Conservation (phyloP, 495 filamentous ascomycete species). For the Diplogelasinospora grovesii region DNA sequence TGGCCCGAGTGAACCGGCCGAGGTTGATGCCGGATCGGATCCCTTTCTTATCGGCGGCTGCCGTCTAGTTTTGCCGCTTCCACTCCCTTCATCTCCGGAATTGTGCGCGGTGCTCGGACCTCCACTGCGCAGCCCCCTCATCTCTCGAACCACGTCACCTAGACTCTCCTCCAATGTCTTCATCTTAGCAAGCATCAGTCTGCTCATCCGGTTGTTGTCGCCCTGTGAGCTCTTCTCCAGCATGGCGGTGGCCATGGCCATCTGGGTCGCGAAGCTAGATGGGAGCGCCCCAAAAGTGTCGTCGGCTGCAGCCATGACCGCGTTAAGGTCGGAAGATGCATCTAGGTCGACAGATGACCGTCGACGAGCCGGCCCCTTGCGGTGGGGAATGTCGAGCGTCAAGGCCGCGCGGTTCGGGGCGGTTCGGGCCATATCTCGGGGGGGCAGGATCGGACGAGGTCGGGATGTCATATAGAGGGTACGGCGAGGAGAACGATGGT, state of each 20-base stretch:
- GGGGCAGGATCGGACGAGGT: conserved; percentile 48
- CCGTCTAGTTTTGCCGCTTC: conserved; percentile 11
- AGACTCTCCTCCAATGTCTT: conserved; percentile 83
- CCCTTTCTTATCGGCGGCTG: neutral
- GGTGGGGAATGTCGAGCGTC: conserved; percentile 21
- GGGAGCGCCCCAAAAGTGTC: conserved; percentile 58
- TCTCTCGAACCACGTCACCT: conserved; percentile 75
- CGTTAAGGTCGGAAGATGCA: conserved; percentile 58
- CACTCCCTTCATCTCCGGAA: conserved; percentile 31
- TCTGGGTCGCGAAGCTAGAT: conserved; percentile 72
- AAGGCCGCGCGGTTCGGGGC: conserved; percentile 26
- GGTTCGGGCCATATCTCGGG: conserved; percentile 46
- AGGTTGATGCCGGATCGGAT: neutral
- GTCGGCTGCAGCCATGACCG: conserved; percentile 51
- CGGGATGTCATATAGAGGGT: conserved; percentile 30
- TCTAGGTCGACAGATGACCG: conserved; percentile 57
- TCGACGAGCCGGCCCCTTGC: conserved; percentile 20
- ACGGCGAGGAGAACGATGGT: conserved; percentile 45
- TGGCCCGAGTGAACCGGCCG: conserved; percentile 8
- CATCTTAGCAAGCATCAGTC: conserved; percentile 86
- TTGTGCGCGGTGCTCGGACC: conserved; percentile 32
- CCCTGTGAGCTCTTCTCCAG: conserved; percentile 30
- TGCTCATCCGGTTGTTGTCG: conserved; percentile 62
- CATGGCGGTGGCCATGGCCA: conserved; percentile 60
- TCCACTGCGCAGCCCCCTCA: conserved; percentile 54